These are phyloP conservation scores for Zanthoxylum bungeanum DNA, from an alignment of 345 rosid species.

Conservation along the genomic window DNA sequence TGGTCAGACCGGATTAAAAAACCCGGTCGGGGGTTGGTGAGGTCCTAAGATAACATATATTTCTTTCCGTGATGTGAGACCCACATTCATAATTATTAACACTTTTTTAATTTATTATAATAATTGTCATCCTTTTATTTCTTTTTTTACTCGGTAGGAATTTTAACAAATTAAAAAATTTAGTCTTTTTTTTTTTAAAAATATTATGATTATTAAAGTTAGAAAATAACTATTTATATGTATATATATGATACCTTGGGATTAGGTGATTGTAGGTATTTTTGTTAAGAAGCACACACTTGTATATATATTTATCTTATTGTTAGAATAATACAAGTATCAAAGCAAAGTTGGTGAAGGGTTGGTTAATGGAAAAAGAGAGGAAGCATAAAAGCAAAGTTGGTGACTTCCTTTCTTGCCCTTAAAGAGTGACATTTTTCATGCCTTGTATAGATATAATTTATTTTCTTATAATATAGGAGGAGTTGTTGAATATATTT, in stretches of 20 bases:
- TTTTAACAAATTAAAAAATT: not conserved
- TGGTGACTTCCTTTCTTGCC: conserved; percentile 16
- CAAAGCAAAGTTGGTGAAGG: conserved; percentile 25
- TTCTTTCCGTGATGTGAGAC: not conserved
- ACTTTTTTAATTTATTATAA: no score
- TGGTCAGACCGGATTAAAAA: conserved; percentile 18
- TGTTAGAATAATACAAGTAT: not conserved
- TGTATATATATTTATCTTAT: no score
- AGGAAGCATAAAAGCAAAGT: not conserved
- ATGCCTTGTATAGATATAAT: not conserved
- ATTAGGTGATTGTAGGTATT: not conserved
- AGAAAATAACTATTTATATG: not conserved
- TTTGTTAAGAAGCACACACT: not conserved
- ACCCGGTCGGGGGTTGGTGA: conserved; percentile 42
- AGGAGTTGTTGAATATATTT: not conserved
- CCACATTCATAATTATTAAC: not conserved
- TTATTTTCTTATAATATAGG: no score
- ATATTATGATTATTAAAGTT: not conserved
- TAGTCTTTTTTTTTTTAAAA: not conserved
- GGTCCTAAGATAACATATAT: not conserved
- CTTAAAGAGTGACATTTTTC: not conserved
- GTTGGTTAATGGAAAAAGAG: conserved; percentile 25
- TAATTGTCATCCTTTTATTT: not conserved
- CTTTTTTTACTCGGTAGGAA: not conserved
- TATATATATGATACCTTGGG: not conserved